Evolutionary conservation across 202 grass and related monocot species (phyloP).

Genomic region (Setaria italica): DNA sequence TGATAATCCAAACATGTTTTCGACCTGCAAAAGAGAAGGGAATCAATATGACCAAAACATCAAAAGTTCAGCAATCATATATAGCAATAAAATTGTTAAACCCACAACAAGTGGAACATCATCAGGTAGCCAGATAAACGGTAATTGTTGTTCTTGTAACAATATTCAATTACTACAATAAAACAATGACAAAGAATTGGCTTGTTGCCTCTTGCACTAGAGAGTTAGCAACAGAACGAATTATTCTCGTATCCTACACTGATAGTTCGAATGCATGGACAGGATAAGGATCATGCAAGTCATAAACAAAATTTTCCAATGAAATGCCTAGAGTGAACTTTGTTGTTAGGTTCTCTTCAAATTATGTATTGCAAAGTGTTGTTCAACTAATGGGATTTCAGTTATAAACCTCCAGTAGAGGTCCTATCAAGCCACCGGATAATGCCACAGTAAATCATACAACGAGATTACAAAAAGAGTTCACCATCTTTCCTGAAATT

Average conservation of each 20-base stretch:
- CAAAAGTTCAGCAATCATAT: constrained; percentile 4
- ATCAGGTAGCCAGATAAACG: constrained; percentile 6
- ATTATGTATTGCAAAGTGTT: constrained; percentile 16
- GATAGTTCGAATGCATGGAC: background rate
- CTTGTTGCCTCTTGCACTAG: background rate
- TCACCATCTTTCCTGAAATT: background rate
- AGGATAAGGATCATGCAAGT: background rate
- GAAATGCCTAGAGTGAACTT: background rate
- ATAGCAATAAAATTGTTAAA: constrained; percentile 18
- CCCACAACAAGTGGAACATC: constrained; percentile 2
- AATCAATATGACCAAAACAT: constrained; percentile 21
- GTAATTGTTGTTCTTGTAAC: background rate
- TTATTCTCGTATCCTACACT: background rate
- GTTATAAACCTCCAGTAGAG: background rate
- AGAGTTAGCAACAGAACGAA: background rate
- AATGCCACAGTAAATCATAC: constrained; percentile 7
- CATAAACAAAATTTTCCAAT: background rate
- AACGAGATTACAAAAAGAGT: background rate
- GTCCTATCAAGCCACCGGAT: background rate
- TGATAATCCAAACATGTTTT: constrained; percentile 90
- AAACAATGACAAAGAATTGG: background rate
- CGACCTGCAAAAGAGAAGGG: constrained; percentile 67
- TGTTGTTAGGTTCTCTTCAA: background rate
- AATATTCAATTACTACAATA: background rate
- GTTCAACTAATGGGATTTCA: background rate